phyloP scores from a whole-genome alignment of 371 early-diverging fungal genomes.

The Mucor piriformis region DNA sequence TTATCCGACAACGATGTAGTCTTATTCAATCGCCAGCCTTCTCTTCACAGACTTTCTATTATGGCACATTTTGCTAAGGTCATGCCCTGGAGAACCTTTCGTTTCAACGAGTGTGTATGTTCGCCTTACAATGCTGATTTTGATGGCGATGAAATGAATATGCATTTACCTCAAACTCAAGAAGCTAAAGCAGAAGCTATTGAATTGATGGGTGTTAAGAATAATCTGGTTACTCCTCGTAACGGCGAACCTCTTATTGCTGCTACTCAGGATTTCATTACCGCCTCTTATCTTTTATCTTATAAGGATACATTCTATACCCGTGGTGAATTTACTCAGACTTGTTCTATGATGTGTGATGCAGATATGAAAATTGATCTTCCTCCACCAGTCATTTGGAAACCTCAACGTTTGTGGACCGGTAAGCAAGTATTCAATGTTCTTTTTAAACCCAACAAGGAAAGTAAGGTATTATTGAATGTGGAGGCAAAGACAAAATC shows the following conservation, averaged over 20 bases:
- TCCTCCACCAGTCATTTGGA: constrained; percentile 93
- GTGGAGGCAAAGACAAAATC: constrained; percentile 88
- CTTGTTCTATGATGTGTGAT: constrained; percentile 86
- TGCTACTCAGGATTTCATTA: constrained; percentile 99
- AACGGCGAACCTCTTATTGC: constrained; percentile 97
- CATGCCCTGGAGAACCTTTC: constrained; percentile 96
- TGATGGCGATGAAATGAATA: constrained; percentile 99
- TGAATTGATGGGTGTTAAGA: constrained; percentile 96
- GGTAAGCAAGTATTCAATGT: constrained; percentile 79
- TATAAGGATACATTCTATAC: constrained; percentile 94
- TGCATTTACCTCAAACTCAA: constrained; percentile 99
- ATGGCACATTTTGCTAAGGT: constrained; percentile 99
- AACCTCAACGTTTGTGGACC: constrained; percentile 70
- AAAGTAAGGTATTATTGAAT: constrained; percentile 74
- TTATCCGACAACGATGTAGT: constrained; percentile 96
- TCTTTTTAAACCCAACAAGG: constrained; percentile 84
- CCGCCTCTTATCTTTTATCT: constrained; percentile 93
- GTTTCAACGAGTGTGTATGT: constrained; percentile 99
- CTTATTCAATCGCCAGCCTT: constrained; percentile 99
- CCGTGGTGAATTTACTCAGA: constrained; percentile 91
- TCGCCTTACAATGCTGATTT: constrained; percentile 99
- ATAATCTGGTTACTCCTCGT: constrained; percentile 97
- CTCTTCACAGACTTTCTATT: constrained; percentile 97
- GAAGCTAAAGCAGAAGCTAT: constrained; percentile 98
- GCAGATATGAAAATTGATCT: constrained; percentile 81